Percentiles rank a stretch among this genome's conserved stretches.
Evolutionary conservation across 306 rosid genomes (phyloP).

Genomic region (Malus asiatica): DNA sequence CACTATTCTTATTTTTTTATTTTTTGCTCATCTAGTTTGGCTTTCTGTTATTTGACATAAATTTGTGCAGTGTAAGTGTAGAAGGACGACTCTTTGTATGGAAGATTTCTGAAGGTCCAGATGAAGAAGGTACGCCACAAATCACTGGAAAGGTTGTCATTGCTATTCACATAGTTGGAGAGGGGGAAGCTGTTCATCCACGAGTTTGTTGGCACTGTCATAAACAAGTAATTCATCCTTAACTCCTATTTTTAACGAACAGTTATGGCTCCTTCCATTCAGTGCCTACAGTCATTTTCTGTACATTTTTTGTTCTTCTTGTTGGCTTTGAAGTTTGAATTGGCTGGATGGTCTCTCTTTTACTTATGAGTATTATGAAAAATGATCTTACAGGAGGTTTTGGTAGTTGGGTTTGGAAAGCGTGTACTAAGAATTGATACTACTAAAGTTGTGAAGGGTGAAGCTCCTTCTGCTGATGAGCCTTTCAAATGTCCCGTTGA

Average conservation of each 20-base stretch:
- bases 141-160: constrained; percentile 72
- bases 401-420: constrained; percentile 87
- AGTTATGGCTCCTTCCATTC: not conserved
- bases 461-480: constrained; percentile 60
- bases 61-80: constrained; percentile 68
- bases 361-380: constrained; percentile 10
- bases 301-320: not conserved
- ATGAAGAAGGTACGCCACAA: constrained; percentile 83
- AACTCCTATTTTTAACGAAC: not conserved
- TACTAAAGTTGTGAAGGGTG: constrained; percentile 76
- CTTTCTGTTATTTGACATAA: constrained; percentile 17
- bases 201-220: constrained; percentile 98
- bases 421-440: constrained; percentile 82
- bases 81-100: constrained; percentile 90
- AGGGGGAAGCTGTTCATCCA: constrained; percentile 75
- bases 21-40: not conserved
- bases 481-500: constrained; percentile 74
- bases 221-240: constrained; percentile 61
- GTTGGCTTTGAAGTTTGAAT: not conserved
- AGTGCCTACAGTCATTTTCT: not conserved
- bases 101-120: constrained; percentile 95
- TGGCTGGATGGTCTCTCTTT: not conserved
- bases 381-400: constrained; percentile 62
- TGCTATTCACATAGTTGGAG: constrained; percentile 71
- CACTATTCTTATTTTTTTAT: not conserved